Evolutionary conservation across 2,329 filamentous ascomycete genomes (phyloP), one percentile per base, ranked within the genome.

Genomic region (Exutisphaerella laricina): DNA sequence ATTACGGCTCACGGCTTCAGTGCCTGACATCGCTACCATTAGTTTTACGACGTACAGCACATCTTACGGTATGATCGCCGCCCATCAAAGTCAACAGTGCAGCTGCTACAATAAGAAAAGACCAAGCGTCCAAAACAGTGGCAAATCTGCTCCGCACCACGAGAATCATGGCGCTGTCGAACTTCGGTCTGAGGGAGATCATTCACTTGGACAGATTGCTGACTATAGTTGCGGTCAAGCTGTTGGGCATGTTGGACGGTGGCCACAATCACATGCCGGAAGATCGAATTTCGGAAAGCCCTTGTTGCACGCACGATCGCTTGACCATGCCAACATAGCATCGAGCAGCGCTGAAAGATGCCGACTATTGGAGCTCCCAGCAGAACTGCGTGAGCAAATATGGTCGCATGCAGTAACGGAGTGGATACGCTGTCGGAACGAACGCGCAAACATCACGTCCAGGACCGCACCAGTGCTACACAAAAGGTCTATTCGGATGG

Each of bases 321-420:
- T 26, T 26, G 23, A 26, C 23, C 33, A 17, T 35, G 20, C 18
- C n/a, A 20, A n/a, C 8, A n/a, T 20, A 35, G 9, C 9, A 4
- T 26, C 23, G 6, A 26, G 23, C 6, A 12, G 23, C 3, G 22
- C 5, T 17, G 29, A 10, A 20, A 18, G 45, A 20, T 49, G 48
- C 36, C 43, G 41, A 9, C 44, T 55, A 8, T 41, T 56, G 16
- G 46, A 51, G 20, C 43, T 57, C 9, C 54, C 54, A 18, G 46
- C 52, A 30, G 52, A 57, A 28, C 23, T 57, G 8, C 45, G 52
- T 2, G 52, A 57, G 33, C 26, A 34, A 28, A 55, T 54, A 20
- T 55, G 46, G 45, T 36, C 35, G 22, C 39, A 45, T 29, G 42
- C 53, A 10, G 53, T 57, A 9, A 49, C 48, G 6, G 53, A 54